Evolutionary conservation across 2,329 filamentous ascomycete genomes (phyloP), one percentile per base, ranked within the genome.

Genomic region (Sclerotinia borealis): DNA sequence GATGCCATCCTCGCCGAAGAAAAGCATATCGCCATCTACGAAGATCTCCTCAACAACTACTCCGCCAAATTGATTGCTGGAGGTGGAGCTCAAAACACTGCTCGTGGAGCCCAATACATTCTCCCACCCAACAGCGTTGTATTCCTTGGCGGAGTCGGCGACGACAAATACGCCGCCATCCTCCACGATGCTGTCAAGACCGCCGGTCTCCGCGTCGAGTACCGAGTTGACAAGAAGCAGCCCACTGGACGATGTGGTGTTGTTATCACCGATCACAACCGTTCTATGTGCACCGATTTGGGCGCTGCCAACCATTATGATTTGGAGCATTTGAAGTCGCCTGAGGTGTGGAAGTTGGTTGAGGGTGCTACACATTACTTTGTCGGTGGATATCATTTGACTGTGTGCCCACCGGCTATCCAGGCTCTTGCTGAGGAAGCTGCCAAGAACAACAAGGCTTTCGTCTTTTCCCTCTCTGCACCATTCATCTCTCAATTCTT

Each of bases 401-500:
- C 95, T 48, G 95, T 99, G 74, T 96, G 89, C 79, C 92, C 93
- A 50, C 87, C 90, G 27, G 93, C 95, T 69, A 92, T 96, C 75
- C 82, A 93, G 82, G 91, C 92, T 69, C 84, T 99, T 55, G 93
- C 89, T 70, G 88, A 96, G 78, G 90, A 98, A 79, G 93, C 95
- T 64, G 93, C 92, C 45, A 80, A 83, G 68, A 87, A 91, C 77
- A 89, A 98, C 84, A 99, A 99, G 86, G 82, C 83, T 67, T 96
- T 98, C 77, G 86, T 93, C 72, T 87, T 99, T 71, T 96, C 92
- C 71, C 86, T 99, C 66, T 95, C 92, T 59, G 95, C 95, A 9
- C 95, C 95, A 65, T 99, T 99, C 83, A 96, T 99, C 74, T 82
- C 89, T 45, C 90, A 96, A 76, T 96, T 97, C 85, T 99, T 98